These are phyloP conservation scores for Entomophthora muscae DNA, from an alignment of 371 early-diverging fungal genomes.

Conservation along the genomic window DNA sequence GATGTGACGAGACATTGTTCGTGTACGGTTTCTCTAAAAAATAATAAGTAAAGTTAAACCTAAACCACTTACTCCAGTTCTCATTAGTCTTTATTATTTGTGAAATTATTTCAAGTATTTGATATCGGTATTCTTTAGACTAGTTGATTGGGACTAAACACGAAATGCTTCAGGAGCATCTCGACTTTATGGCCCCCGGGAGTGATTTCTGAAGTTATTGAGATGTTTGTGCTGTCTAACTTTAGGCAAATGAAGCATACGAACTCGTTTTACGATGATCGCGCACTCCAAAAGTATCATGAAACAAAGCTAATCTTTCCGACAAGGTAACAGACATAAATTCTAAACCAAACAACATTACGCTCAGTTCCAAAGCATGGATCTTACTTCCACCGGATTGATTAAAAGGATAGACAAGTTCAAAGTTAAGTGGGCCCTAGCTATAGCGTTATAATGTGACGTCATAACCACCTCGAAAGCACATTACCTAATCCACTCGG, in stretches of 20 bases:
- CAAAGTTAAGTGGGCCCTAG: no score
- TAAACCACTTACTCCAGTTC: background rate
- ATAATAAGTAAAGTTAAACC: background rate
- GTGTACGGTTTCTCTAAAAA: background rate
- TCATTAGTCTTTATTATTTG: background rate
- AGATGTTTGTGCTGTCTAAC: background rate
- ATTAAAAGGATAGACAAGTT: no score
- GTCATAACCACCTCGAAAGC: no score
- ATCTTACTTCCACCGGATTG: no score
- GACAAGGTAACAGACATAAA: no score
- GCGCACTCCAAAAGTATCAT: no score
- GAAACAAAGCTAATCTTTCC: no score
- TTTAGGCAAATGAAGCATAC: background rate
- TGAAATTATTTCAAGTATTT: background rate
- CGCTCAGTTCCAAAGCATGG: no score
- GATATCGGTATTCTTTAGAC: background rate
- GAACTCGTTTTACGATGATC: background rate
- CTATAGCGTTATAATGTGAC: no score
- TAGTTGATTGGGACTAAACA: background rate
- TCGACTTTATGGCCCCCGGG: background rate
- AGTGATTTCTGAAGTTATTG: background rate
- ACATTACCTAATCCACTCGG: no score
- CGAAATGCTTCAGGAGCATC: background rate
- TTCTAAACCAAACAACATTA: no score
- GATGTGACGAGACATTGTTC: slow-evolving; percentile 3